Evolutionary conservation across 306 rosid genomes (phyloP).

Genomic region (Oemleria cerasiformis): DNA sequence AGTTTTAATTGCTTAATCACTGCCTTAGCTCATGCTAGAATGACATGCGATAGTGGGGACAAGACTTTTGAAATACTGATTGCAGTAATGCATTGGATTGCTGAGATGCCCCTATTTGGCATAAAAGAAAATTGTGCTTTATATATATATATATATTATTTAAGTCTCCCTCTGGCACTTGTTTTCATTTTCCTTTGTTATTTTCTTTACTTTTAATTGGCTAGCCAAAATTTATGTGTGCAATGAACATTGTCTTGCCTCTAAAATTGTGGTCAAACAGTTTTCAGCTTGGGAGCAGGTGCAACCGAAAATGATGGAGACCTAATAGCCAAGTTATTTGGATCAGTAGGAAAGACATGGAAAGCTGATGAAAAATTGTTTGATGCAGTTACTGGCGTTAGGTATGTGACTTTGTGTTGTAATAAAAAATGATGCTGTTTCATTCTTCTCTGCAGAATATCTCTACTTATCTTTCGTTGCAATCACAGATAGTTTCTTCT

Average conservation of each 20-base stretch:
- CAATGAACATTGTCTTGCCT: slow-evolving; percentile 5
- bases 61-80: neutral
- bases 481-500: neutral
- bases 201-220: neutral
- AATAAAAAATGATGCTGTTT: neutral
- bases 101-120: neutral
- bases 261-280: slow-evolving; percentile 37
- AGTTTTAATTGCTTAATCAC: neutral
- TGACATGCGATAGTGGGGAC: neutral
- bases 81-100: neutral
- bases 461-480: neutral
- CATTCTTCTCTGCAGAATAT: neutral
- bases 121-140: neutral
- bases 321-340: slow-evolving; percentile 67
- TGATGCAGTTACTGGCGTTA: slow-evolving; percentile 90
- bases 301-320: slow-evolving; percentile 81
- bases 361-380: slow-evolving; percentile 82
- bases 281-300: slow-evolving; percentile 70
- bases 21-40: neutral
- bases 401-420: slow-evolving; percentile 41
- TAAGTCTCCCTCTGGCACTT: neutral
- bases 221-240: neutral
- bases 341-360: slow-evolving; percentile 85
- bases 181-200: neutral
- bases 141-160: no score